A percentile compares a stretch with the other conserved stretches of the same genome.
Evolutionary conservation across 768 basidiomycete genomes (phyloP).

Genomic region (Tylopilus sp.): DNA sequence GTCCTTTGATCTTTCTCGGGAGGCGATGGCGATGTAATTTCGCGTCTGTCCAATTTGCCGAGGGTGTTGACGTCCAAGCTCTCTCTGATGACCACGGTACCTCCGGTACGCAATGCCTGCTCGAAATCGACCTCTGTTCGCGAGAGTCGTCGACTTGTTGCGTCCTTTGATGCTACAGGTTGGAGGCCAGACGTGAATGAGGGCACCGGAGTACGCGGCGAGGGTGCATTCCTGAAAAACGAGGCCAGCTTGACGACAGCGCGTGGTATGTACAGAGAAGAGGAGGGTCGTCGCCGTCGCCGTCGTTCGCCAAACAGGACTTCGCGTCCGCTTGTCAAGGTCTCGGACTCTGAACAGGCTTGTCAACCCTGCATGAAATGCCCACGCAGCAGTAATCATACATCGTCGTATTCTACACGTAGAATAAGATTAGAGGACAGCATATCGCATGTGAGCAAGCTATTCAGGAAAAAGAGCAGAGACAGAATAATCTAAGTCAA

Average conservation of each 20-base stretch:
- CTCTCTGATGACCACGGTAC: slow-evolving; percentile 68
- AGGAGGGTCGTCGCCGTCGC: slow-evolving; percentile 5
- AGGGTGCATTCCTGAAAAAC: slow-evolving; percentile 52
- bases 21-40: slow-evolving; percentile 41
- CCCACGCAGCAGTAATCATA: slow-evolving; percentile 20
- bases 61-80: slow-evolving; percentile 66
- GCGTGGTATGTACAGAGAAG: neutral
- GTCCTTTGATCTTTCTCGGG: slow-evolving; percentile 35
- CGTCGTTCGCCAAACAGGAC: slow-evolving; percentile 7
- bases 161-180: slow-evolving; percentile 55
- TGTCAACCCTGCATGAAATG: slow-evolving; percentile 21
- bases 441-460: slow-evolving; percentile 26
- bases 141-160: slow-evolving; percentile 53
- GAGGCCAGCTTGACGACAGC: slow-evolving; percentile 58
- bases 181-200: slow-evolving; percentile 51
- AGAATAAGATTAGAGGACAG: slow-evolving; percentile 32
- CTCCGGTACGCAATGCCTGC: slow-evolving; percentile 62
- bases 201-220: slow-evolving; percentile 43
- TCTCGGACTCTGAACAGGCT: slow-evolving; percentile 1
- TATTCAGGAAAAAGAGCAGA: slow-evolving; percentile 6
- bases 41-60: slow-evolving; percentile 48
- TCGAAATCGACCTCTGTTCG: slow-evolving; percentile 82
- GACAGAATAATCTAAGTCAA: slow-evolving; percentile 33
- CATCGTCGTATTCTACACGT: slow-evolving; percentile 28
- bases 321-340: neutral